These are phyloP conservation scores for Backusella westeae DNA, from an alignment of 192 early-diverging fungal genomes.

Conservation along the genomic window DNA sequence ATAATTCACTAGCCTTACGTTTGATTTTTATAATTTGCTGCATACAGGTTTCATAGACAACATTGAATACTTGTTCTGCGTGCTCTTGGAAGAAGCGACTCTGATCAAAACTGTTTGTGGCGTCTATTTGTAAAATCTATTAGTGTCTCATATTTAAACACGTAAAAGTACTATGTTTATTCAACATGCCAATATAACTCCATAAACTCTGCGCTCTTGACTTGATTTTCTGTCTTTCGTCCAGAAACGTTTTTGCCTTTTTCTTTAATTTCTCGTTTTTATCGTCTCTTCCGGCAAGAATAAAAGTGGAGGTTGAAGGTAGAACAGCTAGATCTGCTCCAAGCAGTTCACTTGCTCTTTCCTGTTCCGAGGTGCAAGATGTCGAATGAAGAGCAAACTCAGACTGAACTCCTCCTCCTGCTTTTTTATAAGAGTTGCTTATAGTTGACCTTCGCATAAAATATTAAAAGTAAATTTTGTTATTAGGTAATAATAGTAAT, in stretches of 20 bases:
- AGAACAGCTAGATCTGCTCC: slow-evolving; percentile 6
- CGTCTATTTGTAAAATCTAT: slow-evolving; percentile 46
- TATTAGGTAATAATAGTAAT: background rate
- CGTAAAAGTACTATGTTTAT: background rate
- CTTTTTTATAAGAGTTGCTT: background rate
- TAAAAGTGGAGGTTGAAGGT: slow-evolving; percentile 22
- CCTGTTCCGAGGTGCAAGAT: background rate
- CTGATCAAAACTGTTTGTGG: slow-evolving; percentile 67
- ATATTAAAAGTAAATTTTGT: background rate
- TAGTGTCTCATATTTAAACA: background rate
- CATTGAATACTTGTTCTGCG: slow-evolving; percentile 65
- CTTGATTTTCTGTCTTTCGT: slow-evolving; percentile 76
- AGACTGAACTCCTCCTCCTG: slow-evolving; percentile 1
- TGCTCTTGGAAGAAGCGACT: slow-evolving; percentile 77
- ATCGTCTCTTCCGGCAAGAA: slow-evolving; percentile 43
- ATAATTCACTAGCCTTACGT: slow-evolving; percentile 43
- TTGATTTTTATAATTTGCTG: slow-evolving; percentile 76
- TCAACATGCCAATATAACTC: slow-evolving; percentile 64
- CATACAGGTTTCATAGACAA: slow-evolving; percentile 65
- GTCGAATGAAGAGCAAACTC: background rate
- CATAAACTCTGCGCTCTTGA: slow-evolving; percentile 61
- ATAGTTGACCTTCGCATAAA: slow-evolving; percentile 5
- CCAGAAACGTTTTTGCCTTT: slow-evolving; percentile 73
- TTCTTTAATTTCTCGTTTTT: slow-evolving; percentile 66
- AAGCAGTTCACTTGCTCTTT: background rate